phyloP scores from a whole-genome alignment of 176 grass and related monocot genomes.

The Oryza rufipogon region DNA sequence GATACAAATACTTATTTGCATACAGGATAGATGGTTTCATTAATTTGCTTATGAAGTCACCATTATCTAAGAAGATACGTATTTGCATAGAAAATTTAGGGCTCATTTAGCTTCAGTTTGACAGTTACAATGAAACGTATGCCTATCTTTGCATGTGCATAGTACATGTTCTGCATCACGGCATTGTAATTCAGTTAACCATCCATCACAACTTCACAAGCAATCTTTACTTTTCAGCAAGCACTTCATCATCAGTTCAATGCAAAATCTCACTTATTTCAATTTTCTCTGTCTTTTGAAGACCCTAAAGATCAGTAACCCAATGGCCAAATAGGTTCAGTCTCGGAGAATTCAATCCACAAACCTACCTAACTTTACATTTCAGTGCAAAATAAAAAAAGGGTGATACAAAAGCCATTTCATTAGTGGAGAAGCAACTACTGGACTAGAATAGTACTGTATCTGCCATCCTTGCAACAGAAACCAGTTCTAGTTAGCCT shows the following conservation, averaged over 20 bases:
- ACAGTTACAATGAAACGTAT: not conserved
- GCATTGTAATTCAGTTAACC: not conserved
- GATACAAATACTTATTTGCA: not conserved
- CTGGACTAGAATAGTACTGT: not conserved
- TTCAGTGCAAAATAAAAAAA: not conserved
- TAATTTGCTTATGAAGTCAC: no score
- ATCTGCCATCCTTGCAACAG: constrained; percentile 36
- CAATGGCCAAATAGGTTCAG: constrained; percentile 16
- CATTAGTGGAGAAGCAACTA: constrained; percentile 32
- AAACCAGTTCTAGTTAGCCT: constrained; percentile 37
- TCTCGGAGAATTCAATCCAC: constrained; percentile 28
- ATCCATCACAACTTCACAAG: not conserved
- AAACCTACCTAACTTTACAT: constrained; percentile 43
- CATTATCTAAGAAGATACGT: no score
- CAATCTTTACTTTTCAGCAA: not conserved
- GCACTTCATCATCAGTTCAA: not conserved
- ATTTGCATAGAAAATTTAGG: no score
- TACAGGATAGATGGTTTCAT: no score
- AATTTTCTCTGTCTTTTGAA: constrained; percentile 2
- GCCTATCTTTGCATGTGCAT: not conserved
- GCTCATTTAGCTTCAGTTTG: not conserved
- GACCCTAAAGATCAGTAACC: constrained; percentile 14
- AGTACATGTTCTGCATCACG: not conserved
- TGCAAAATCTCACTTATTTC: constrained; percentile 1
- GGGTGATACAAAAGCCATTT: constrained; percentile 7